Evolutionary conservation across 148 eudicot genomes (phyloP).

Genomic region (Simmondsia chinensis): DNA sequence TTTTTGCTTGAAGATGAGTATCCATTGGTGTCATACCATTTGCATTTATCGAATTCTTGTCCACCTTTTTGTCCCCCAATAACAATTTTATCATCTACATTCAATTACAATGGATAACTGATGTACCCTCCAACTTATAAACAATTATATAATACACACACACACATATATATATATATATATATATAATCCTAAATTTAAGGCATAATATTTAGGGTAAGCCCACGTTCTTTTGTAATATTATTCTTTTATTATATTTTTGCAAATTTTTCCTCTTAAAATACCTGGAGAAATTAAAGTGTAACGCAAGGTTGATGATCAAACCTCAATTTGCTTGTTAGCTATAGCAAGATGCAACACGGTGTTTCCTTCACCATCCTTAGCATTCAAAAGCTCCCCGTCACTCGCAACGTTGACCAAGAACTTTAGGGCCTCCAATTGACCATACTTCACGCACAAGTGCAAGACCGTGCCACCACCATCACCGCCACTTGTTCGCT

Average conservation of each 20-base stretch:
- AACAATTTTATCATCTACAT: slow-evolving; percentile 4
- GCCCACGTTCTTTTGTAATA: no score
- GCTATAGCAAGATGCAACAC: slow-evolving; percentile 15
- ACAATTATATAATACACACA: no score
- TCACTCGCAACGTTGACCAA: slow-evolving; percentile 1
- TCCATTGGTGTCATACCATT: slow-evolving; percentile 10
- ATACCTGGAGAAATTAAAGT: no score
- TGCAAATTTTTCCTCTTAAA: no score
- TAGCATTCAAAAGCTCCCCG: slow-evolving; percentile 15
- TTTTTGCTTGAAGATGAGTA: neutral
- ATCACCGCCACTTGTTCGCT: neutral
- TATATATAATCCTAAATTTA: no score
- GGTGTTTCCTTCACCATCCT: slow-evolving; percentile 17
- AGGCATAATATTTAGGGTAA: no score
- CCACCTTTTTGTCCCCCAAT: neutral
- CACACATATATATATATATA: no score
- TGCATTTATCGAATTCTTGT: neutral
- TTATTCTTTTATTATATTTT: neutral
- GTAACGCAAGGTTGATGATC: no score
- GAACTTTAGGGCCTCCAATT: slow-evolving; percentile 10
- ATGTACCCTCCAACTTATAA: no score
- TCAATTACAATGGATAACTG: no score
- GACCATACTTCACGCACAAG: neutral
- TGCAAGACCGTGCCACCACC: neutral
- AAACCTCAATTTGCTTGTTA: slow-evolving; percentile 18